A percentile compares a stretch with the other conserved stretches of the same genome.
Conservation (phyloP, 2,329 filamentous ascomycete species). For the Apiospora saccharicola region DNA sequence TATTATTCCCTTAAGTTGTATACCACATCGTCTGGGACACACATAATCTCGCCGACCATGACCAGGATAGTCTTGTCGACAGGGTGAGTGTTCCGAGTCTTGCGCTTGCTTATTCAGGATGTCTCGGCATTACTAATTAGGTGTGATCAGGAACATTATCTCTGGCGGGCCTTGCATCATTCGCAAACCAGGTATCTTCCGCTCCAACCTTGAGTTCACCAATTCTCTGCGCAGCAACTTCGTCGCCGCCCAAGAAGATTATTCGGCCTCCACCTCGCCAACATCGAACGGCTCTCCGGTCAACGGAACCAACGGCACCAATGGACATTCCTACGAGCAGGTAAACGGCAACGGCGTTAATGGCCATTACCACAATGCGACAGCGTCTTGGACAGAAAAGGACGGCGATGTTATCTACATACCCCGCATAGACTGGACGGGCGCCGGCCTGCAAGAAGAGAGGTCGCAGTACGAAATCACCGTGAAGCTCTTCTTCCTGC, state of each 20-base stretch:
- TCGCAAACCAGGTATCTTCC: constrained; percentile 76
- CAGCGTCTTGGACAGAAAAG: constrained; percentile 72
- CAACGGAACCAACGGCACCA: constrained; percentile 35
- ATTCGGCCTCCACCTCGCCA: constrained; percentile 44
- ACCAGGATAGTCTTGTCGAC: constrained; percentile 88
- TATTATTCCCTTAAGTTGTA: background rate
- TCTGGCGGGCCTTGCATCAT: constrained; percentile 84
- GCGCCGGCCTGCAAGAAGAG: constrained; percentile 80
- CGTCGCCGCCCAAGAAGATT: constrained; percentile 73
- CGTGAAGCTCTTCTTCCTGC: constrained; percentile 92
- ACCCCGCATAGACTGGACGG: constrained; percentile 77
- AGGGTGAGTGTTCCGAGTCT: constrained; percentile 65
- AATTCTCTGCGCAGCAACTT: constrained; percentile 89
- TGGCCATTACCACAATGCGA: constrained; percentile 42
- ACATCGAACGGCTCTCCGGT: constrained; percentile 33
- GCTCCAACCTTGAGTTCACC: constrained; percentile 92
- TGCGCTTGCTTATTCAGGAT: constrained; percentile 21
- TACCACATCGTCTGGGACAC: background rate
- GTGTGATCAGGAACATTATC: constrained; percentile 75
- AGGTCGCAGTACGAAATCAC: constrained; percentile 90
- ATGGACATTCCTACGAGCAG: constrained; percentile 34
- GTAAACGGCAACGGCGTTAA: constrained; percentile 40
- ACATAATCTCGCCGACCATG: constrained; percentile 46
- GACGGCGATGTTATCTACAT: constrained; percentile 72
- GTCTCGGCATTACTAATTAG: constrained; percentile 36